Base-by-base conservation (phyloP, 345 rosid genomes). In the Pseudoturritis turrita region DNA sequence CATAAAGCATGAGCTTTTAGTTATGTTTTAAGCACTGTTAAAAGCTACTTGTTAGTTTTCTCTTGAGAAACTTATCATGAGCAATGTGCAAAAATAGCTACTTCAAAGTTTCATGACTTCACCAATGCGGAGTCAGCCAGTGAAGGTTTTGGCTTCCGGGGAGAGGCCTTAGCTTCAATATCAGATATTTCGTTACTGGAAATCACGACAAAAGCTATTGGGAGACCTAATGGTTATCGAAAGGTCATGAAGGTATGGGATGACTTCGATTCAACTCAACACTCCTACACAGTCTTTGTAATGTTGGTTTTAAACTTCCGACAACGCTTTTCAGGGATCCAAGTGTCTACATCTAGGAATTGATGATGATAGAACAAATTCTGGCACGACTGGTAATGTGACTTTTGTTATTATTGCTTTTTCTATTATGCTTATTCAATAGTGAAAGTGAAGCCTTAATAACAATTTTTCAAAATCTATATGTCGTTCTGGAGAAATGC, bases 161-260 rank as follows among this genome's bases (percentile, higher is more conserved):
- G 98, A 79, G 98, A 94, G 81, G 87, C 97, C 21, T 77, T 91
- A 75, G 95, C 98, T 81, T 91, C 97, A 14, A 83, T 91, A 44
- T 82, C 96, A 69, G 86, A 89, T 75, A 81, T 89, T 59, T 87
- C 97, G 1, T 40, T 89, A 74, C 70, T 94, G 39, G 97, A 91
- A 71, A 81, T 94, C 57, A 72, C 74, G 55, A 87, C 97, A 44
- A 94, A 86, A 82, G 87, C 91, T 71, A 70, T 51, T 78, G 92
- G 96, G 64, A 87, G 72, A 80, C 98, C 98, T 18, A 94, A 89
- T 83, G 98, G 97, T 72, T 94, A 88, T 68, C 85, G 91, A 35
- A 88, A 91, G 74, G 84, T 88, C 73, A 76, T 88, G 65, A 91
- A 94, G 96, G 98, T 91, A 72, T 19, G 41, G 12, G 28, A 60